These are phyloP conservation scores for Scheffersomyces quercinus DNA, from an alignment of 1,139 yeast species.

Conservation along the genomic window DNA sequence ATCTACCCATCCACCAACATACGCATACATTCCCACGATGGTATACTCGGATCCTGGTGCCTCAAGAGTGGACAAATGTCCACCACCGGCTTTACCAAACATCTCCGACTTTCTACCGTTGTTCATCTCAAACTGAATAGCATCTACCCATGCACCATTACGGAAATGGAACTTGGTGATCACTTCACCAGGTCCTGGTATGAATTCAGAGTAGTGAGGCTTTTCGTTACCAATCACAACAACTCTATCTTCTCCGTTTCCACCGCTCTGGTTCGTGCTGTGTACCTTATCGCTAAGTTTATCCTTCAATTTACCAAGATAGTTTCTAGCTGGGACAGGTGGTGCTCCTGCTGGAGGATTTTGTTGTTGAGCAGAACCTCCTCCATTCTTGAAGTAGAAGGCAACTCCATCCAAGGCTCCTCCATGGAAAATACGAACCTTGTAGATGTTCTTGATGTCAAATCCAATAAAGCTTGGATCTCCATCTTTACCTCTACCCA, in stretches of 20 bases:
- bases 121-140: constrained; percentile 62
- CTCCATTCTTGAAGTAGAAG: constrained; percentile 18
- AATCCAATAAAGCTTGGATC: constrained; percentile 28
- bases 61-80: constrained; percentile 57
- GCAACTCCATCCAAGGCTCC: constrained; percentile 75
- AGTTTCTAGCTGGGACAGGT: constrained; percentile 49
- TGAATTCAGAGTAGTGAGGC: constrained; percentile 56
- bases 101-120: constrained; percentile 53
- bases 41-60: constrained; percentile 57
- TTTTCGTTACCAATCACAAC: constrained; percentile 66
- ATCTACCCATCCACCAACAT: constrained; percentile 66
- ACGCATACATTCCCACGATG: constrained; percentile 71
- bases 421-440: constrained; percentile 68
- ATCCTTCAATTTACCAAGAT: constrained; percentile 29
- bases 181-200: constrained; percentile 55
- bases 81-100: constrained; percentile 70
- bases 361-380: constrained; percentile 4
- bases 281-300: constrained; percentile 8
- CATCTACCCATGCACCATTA: constrained; percentile 90
- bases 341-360: constrained; percentile 25
- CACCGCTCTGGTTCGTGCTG: constrained; percentile 10
- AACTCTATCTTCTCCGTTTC: constrained; percentile 10
- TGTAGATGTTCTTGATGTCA: constrained; percentile 33
- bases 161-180: constrained; percentile 64
- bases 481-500: constrained; percentile 36